Percentiles rank a stretch among this genome's conserved stretches.
Conservation (phyloP, 2,329 filamentous ascomycete genomes). For the Metarhizium sp. region DNA sequence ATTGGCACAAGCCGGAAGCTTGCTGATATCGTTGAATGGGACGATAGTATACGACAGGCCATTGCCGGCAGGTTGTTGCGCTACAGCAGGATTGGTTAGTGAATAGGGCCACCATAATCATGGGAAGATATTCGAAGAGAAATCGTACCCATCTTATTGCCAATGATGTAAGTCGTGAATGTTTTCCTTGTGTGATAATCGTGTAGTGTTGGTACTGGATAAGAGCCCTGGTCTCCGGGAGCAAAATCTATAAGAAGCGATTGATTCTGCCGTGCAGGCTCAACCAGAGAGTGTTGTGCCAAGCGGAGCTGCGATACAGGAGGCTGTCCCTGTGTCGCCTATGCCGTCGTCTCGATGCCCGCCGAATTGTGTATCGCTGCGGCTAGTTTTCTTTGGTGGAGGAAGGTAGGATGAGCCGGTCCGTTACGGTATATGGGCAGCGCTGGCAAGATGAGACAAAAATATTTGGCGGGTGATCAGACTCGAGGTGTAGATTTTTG, state of each 20-base stretch:
- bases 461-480: background rate
- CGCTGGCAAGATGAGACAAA: conserved; percentile 3
- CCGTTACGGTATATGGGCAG: background rate
- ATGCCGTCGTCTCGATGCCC: background rate
- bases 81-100: conserved; percentile 2
- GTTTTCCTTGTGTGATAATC: background rate
- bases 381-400: background rate
- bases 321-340: background rate
- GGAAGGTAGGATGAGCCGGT: background rate
- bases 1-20: conserved; percentile 53
- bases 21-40: conserved; percentile 34
- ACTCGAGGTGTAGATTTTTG: background rate
- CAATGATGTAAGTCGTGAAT: background rate
- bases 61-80: conserved; percentile 7
- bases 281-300: background rate
- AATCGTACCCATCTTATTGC: background rate
- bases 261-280: background rate
- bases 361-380: background rate
- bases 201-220: background rate
- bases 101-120: background rate
- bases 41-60: conserved; percentile 39
- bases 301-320: background rate
- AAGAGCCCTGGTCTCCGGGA: background rate
- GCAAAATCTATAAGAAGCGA: background rate
- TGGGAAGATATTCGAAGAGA: background rate